Evolutionary conservation across 2,329 filamentous ascomycete species (phyloP), one percentile per base, ranked within the genome.

Genomic region (Pseudocercospora fuligena): DNA sequence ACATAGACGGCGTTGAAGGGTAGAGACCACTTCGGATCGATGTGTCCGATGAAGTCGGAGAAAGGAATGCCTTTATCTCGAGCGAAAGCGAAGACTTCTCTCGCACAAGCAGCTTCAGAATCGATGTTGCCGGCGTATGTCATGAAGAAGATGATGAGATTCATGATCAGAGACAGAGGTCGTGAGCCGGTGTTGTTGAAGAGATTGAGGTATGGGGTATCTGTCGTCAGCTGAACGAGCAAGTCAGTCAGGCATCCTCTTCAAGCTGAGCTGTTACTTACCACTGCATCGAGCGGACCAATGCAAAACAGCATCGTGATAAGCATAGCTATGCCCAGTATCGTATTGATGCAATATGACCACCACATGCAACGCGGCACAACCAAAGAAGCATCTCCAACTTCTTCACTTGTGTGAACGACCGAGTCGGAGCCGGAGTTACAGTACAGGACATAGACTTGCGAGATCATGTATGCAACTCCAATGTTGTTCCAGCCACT

Each of bases 11-110:
- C 65, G 61, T 75, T 76, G 9, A 73, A 64, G 1, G 75, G 75
- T 7, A 77, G 69, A 61, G 73, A 70, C 58, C 61, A 70, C 29
- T 69, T 68, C 9, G 72, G 67, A 31, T 66, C 66, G 58, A 76
- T 72, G 33, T 59, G 57, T n/a, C 68, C 66, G 27, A 76, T 65
- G 63, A 70, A 75, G 19, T 59, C 6, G 61, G 69, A 66, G 73
- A 75, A 75, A 3, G 74, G 74, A 21, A 75, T 60, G 29, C 73
- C 74, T 47, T 70, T 69, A 61, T 75, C 74, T 43, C 74, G 68
- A 33, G 73, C 74, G 60, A 76, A 75, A 31, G 74, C 73, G 27
- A 69, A 76, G 51, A 74, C 63, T 51, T 73, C 72, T 31, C 73
- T 23, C 16, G 33, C 27, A 53, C 5, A 36, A 9, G 60, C 60